These are phyloP conservation scores for Spergularia bocconei DNA, from an alignment of 148 eudicot genomes.

Conservation along the genomic window DNA sequence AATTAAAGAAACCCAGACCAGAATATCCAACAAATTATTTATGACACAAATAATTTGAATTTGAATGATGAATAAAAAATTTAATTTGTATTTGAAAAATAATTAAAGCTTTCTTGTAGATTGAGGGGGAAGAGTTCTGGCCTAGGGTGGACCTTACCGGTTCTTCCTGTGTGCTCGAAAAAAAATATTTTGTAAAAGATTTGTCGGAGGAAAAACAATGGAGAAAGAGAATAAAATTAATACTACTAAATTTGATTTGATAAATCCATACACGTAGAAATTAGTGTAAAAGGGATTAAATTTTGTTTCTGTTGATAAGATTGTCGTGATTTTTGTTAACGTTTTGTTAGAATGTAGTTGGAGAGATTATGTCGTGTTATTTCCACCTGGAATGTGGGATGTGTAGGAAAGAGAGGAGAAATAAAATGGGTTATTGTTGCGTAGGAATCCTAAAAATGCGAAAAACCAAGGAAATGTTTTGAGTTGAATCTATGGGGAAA, in stretches of 20 bases:
- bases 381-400: background rate
- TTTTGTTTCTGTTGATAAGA: background rate
- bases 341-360: no score
- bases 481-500: no score
- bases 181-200: no score
- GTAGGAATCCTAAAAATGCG: no score
- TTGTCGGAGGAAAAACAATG: no score
- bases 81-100: background rate
- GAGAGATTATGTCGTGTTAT: background rate
- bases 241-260: background rate
- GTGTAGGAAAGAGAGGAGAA: background rate
- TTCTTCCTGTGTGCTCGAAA: background rate
- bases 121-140: slow-evolving; percentile 7
- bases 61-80: background rate
- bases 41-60: background rate
- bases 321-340: background rate
- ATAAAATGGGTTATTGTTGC: no score
- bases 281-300: background rate
- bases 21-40: slow-evolving; percentile 22
- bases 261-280: background rate
- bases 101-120: background rate
- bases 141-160: slow-evolving; percentile 16
- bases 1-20: slow-evolving; percentile 26
- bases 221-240: no score
- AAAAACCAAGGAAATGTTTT: no score